Percentiles rank a stretch among this genome's conserved stretches.
phyloP scores from a whole-genome alignment of 495 filamentous ascomycete species.

The Jackrogersella minutella region DNA sequence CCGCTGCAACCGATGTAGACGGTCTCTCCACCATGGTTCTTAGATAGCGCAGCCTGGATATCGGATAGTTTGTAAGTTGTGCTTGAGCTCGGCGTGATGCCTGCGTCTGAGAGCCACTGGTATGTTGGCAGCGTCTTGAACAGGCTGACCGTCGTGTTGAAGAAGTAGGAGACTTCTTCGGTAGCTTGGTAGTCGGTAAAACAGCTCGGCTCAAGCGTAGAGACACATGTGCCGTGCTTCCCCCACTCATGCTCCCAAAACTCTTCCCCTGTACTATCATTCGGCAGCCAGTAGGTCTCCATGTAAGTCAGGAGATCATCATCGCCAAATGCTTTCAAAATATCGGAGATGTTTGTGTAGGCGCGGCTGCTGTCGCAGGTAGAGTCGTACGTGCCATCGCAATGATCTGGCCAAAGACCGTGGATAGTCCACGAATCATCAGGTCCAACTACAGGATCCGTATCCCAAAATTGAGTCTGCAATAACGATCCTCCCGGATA shows the following conservation, averaged over 20 bases:
- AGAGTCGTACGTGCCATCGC: conserved; percentile 75
- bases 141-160: conserved; percentile 59
- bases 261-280: conserved; percentile 61
- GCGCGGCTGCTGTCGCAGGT: conserved; percentile 69
- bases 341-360: conserved; percentile 71
- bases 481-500: conserved; percentile 76
- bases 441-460: conserved; percentile 71
- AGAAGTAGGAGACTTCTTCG: conserved; percentile 65
- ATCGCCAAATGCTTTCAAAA: conserved; percentile 31
- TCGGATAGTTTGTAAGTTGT: conserved; percentile 67
- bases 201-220: conserved; percentile 72
- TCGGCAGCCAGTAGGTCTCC: conserved; percentile 73
- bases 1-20: conserved; percentile 70
- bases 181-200: conserved; percentile 66
- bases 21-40: conserved; percentile 61
- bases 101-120: conserved; percentile 66
- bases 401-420: conserved; percentile 83
- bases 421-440: conserved; percentile 83
- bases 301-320: conserved; percentile 68
- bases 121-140: conserved; percentile 62
- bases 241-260: conserved; percentile 87
- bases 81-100: conserved; percentile 67
- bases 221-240: conserved; percentile 78
- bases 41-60: conserved; percentile 67
- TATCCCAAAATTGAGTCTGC: conserved; percentile 88